phyloP scores from a whole-genome alignment of 2,329 filamentous ascomycete species.

The Colletotrichum paranaense region DNA sequence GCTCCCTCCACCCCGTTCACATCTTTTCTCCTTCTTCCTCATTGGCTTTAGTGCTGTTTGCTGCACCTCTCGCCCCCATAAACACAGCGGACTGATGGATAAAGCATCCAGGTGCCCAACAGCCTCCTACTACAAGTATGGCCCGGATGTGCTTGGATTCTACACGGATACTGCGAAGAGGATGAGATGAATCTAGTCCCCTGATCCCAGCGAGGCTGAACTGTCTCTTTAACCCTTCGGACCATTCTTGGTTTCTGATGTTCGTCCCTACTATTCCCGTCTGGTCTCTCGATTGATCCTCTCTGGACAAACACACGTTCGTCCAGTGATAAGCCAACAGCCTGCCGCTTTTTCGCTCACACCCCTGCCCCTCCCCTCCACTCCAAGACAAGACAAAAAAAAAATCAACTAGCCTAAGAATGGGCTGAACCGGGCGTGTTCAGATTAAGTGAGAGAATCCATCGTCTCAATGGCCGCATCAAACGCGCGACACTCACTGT shows the following conservation, averaged over 20 bases:
- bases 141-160: neutral
- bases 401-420: neutral
- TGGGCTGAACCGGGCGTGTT: neutral
- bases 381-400: neutral
- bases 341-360: neutral
- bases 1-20: neutral
- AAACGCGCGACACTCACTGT: conserved; percentile 7
- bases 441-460: neutral
- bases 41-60: neutral
- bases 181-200: neutral
- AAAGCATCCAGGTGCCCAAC: neutral
- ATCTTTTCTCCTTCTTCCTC: neutral
- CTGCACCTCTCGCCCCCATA: neutral
- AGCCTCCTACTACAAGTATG: neutral
- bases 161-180: neutral
- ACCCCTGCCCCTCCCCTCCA: neutral
- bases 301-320: neutral
- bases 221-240: neutral
- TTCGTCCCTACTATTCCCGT: conserved; percentile 3
- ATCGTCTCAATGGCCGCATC: conserved; percentile 24
- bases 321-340: neutral
- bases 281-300: neutral
- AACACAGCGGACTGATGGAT: neutral
- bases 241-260: neutral
- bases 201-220: conserved; percentile 19